Evolutionary conservation across 495 filamentous ascomycete species (phyloP).

Genomic region (Aspergillus incahuasiensis): DNA sequence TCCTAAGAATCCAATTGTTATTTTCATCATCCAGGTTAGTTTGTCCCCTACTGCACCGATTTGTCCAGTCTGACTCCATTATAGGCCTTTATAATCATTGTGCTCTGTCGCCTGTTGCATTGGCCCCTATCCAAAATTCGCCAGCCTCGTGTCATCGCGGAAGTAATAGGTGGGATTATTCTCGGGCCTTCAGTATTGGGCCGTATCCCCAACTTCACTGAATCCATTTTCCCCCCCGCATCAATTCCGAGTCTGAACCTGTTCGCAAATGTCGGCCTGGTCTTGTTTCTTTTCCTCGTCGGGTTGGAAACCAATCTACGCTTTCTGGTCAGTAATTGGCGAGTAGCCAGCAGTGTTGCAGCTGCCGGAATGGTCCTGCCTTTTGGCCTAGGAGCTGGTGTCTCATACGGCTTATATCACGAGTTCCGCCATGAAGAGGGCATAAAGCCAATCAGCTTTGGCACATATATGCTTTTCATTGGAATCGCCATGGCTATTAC

Average conservation of each 20-base stretch:
- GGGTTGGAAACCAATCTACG: conserved; percentile 89
- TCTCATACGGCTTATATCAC: conserved; percentile 83
- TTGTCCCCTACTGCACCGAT: not conserved
- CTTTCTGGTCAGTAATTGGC: conserved; percentile 84
- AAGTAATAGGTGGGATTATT: conserved; percentile 90
- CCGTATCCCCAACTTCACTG: conserved; percentile 73
- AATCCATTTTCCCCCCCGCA: conserved; percentile 67
- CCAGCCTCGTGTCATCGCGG: conserved; percentile 91
- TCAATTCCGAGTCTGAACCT: conserved; percentile 73
- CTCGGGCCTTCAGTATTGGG: conserved; percentile 85
- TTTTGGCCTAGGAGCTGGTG: conserved; percentile 61
- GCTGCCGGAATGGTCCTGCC: conserved; percentile 83
- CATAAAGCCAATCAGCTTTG: conserved; percentile 64
- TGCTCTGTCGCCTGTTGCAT: conserved; percentile 80
- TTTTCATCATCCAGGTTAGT: conserved; percentile 91
- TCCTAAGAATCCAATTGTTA: conserved; percentile 75
- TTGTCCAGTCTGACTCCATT: not conserved
- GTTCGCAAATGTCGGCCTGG: conserved; percentile 83
- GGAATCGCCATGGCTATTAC: conserved; percentile 95
- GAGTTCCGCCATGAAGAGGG: conserved; percentile 64
- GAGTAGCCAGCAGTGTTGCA: conserved; percentile 74
- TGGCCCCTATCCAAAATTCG: conserved; percentile 79
- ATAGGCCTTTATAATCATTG: conserved; percentile 85
- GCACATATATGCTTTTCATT: conserved; percentile 86
- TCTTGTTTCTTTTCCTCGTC: conserved; percentile 89